Evolutionary conservation across 805 yeast species (phyloP).

Genomic region (Zygotorulaspora sp.): DNA sequence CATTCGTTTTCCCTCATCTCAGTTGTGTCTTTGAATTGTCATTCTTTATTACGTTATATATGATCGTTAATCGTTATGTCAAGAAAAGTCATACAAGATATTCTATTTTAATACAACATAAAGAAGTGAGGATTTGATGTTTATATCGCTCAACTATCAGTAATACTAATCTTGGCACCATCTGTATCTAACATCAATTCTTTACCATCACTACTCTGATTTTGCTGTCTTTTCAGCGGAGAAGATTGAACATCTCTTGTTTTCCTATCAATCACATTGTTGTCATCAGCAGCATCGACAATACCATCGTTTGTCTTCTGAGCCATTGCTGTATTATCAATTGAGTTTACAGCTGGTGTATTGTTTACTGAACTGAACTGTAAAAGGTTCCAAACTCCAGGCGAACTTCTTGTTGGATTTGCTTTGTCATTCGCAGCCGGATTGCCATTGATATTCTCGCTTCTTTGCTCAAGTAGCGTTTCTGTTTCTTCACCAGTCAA

Average conservation of each 20-base stretch:
- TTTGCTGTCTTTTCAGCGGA: slow-evolving; percentile 24
- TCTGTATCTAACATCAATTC: slow-evolving; percentile 32
- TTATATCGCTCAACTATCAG: slow-evolving; percentile 19
- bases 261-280: slow-evolving; percentile 6
- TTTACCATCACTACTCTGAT: slow-evolving; percentile 13
- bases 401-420: slow-evolving; percentile 47
- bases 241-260: slow-evolving; percentile 25
- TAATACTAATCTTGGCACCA: slow-evolving; percentile 30
- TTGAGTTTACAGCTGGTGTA: slow-evolving; percentile 32
- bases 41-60: too few relatives aligned
- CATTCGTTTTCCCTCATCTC: too few relatives aligned
- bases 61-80: too few relatives aligned
- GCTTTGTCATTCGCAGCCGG: slow-evolving; percentile 16
- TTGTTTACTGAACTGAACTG: slow-evolving; percentile 55
- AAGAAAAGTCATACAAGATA: too few relatives aligned
- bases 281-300: slow-evolving; percentile 4
- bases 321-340: slow-evolving; percentile 11
- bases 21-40: too few relatives aligned
- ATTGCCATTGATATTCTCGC: slow-evolving; percentile 6
- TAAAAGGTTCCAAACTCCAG: slow-evolving; percentile 91
- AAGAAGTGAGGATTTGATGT: too few relatives aligned
- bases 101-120: too few relatives aligned
- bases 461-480: slow-evolving; percentile 15
- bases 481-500: slow-evolving; percentile 11
- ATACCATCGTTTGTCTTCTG: slow-evolving; percentile 3